Base-by-base conservation (phyloP, 805 yeast species). In the Candida corydali region DNA sequence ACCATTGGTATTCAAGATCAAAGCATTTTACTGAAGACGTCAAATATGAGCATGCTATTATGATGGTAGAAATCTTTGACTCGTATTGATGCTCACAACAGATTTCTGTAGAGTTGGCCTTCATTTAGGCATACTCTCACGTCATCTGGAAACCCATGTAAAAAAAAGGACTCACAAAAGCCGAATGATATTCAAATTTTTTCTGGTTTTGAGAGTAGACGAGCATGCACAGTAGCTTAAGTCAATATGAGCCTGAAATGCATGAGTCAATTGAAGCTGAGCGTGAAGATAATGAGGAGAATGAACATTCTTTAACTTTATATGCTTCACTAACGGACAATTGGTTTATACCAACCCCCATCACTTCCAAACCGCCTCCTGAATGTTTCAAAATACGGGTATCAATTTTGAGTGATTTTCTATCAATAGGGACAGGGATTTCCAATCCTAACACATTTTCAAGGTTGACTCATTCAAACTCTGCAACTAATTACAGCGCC, bases 1-100 rank as follows among this genome's bases (percentile, higher is more conserved):
- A 23, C 96, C 95, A 58, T 84, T 84, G 16, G 82, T 63, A 49
- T 81, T 79, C 46, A 77, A 58, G 58, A 84, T 63, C 29, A 84
- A 69, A 40, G 82, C 91, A 29, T 75, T n/a, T 58, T 28, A 82
- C 61, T 2, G 85, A 63, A 15, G 78, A 63, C 1, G 91, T 70
- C 38, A 86, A 78, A 32, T 72, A 74, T 2, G 82, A 76, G 34
- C 82, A 72, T 0, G 82, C 67, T 44, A 75, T 73, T 44, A 86
- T 80, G 18, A 82, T 73, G 20, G 70, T 67, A 3, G 78, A 69
- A 47, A 80, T 85, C 41, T 79, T 85, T 19, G 79, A 74, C 27
- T 61, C 63, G 6, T 58, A 59, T 30, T 62, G 60, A 36, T 71
- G 68, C 35, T 76, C 76, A 5, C 42, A 46, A 47, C 26, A 47